Evolutionary conservation across 164 flowering plant genomes (phyloP), one percentile per base, ranked within the genome.

Genomic region (Aristolochia fimbriata): DNA sequence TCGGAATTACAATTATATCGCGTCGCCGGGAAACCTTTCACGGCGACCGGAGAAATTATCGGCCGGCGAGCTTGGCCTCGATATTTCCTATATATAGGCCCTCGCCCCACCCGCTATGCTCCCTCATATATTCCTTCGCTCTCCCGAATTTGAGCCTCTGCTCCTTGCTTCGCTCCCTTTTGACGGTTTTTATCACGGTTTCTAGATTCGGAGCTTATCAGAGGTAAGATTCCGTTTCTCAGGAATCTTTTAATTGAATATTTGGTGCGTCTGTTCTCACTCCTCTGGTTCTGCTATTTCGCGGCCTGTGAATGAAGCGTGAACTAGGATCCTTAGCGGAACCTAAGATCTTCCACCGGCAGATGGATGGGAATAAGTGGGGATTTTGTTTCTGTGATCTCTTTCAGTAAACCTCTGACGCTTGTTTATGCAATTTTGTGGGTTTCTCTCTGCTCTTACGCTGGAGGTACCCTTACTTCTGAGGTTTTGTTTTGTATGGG

Each of bases 11-110:
- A 37, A 37, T 37, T 37, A 7, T 37, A 37, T 37, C 43, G 43
- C 8, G 16, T 50, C 9, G 15, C 63, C 57, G 48, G 56, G 63
- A 11, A 51, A 61, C 33, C 11, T 21, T 12, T 20, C 30, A 52
- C 56, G 47, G 23, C 73, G 50, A 55, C 50, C 83, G 80, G 81
- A 61, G 65, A 69, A 55, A 61, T 59, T 14, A n/a, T 41, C 64
- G 75, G 58, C 68, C 71, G 78, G 63, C 22, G 55, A 58, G 41
- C 48, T 53, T 58, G 68, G 43, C 25, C 55, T 73, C 77, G 77
- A 71, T 67, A 74, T 71, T 76, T 78, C 78, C 84, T 80, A 80
- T 82, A 82, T 71, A 82, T 73, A 80, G 71, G 74, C 80, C 47
- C 61, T 63, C 41, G 65, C 71, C 62, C 65, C 58, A 55, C 56